These are phyloP conservation scores for Trichoderma pleuroti DNA, from an alignment of 2,329 filamentous ascomycete species.

Conservation along the genomic window DNA sequence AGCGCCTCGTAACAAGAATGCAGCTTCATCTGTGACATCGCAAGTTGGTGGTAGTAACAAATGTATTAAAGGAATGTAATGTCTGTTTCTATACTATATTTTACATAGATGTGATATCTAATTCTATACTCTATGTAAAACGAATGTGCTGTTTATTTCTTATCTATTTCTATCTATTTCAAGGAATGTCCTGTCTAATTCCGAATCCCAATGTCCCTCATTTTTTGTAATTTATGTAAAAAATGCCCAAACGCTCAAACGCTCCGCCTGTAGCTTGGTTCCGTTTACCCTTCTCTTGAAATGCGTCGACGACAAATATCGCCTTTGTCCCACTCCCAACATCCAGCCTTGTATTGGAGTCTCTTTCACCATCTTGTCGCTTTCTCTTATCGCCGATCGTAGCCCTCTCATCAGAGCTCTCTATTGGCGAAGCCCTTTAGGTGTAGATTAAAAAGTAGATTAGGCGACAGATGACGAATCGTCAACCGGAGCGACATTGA, in stretches of 20 bases:
- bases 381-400: too few species aligned
- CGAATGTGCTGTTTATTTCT: not conserved
- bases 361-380: too few species aligned
- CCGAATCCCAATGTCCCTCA: not conserved
- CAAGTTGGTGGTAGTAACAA: too few species aligned
- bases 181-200: not conserved
- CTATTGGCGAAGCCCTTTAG: too few species aligned
- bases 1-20: too few species aligned
- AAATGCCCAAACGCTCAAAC: not conserved
- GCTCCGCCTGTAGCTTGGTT: not conserved
- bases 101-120: not conserved
- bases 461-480: too few species aligned
- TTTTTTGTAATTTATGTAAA: not conserved
- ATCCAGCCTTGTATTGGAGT: not conserved
- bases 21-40: too few species aligned
- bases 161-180: too few species aligned
- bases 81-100: too few species aligned
- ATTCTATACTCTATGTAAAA: not conserved
- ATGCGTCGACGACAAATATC: not conserved
- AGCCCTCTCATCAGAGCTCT: too few species aligned
- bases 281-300: not conserved
- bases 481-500: too few species aligned
- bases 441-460: too few species aligned
- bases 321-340: not conserved
- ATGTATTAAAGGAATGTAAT: not conserved